These are phyloP conservation scores for Angomonas ambiguus DNA, from an alignment of 208 protist species.

Conservation along the genomic window DNA sequence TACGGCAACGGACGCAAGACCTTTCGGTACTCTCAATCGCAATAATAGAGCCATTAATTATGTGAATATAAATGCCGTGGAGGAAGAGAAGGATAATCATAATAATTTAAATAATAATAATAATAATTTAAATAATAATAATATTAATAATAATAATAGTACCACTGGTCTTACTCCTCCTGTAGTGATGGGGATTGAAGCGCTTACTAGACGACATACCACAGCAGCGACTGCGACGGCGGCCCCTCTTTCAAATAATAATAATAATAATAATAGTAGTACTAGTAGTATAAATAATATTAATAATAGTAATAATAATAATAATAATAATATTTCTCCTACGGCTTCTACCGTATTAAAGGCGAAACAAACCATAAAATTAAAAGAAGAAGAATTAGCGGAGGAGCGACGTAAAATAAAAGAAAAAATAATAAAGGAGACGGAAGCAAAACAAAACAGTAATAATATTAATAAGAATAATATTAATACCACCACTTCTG, in stretches of 20 bases:
- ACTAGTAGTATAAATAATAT: neutral
- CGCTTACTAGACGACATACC: neutral
- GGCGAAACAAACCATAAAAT: neutral
- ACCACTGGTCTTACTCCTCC: neutral
- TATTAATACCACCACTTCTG: no score
- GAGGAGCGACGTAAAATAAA: neutral
- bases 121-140: constrained; percentile 9
- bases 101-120: constrained; percentile 4
- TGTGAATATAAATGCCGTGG: constrained; percentile 17
- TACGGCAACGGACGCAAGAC: constrained; percentile 46
- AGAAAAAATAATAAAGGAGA: neutral
- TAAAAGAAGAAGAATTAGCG: neutral
- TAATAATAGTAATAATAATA: neutral
- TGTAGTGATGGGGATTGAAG: constrained; percentile 1
- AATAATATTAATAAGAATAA: neutral
- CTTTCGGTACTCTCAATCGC: constrained; percentile 48
- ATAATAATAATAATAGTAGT: constrained; percentile 8
- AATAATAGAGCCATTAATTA: constrained; percentile 28
- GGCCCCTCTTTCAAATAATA: no score
- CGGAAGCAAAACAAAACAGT: neutral
- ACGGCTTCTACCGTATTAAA: no score
- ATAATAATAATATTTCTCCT: no score
- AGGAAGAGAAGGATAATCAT: no score
- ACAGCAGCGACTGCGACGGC: no score
- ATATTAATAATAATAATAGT: constrained; percentile 9